Evolutionary conservation across 306 rosid species (phyloP), one percentile per base, ranked within the genome.

Genomic region (Pyrus bretschneideri): DNA sequence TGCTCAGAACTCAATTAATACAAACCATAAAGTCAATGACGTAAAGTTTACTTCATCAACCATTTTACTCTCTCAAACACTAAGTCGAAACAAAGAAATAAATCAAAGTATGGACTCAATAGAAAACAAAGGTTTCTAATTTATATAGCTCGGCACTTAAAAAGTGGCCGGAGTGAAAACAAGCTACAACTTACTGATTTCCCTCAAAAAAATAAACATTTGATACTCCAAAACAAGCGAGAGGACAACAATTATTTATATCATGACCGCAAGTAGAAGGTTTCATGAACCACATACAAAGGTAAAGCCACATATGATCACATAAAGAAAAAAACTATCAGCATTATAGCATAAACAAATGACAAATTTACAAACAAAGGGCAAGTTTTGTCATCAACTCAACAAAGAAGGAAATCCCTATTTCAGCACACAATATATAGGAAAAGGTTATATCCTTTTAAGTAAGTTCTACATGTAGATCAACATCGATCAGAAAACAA

Each of bases 401-500:
- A 78, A 61, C 51, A 62, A 55, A 55, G 13, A 27, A 66, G 10
- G 25, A 80, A 46, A 44, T 71, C 70, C 76, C 52, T 77, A 25
- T 60, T 59, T 63, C 78, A 70, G 55, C 30, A 57, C 77, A 76
- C 38, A 61, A 72, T 54, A 68, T 33, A 27, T 65, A 70, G 46
- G 64, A 78, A 70, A 77, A 76, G 73, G 80, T 73, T 76, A 83
- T 81, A 67, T 72, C 76, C 66, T 67, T 75, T 80, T 78, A 67
- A 87, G 81, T 76, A 81, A 71, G 45, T 84, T 78, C 89, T 80
- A 87, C 87, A 87, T 81, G 78, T 51, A 83, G 70, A 83, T 77
- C 64, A 82, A 84, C 68, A 81, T 35, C 85, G 75, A 85, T 78
- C 80, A 84, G 77, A 83, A 71, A 83, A 66, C 71, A 79, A 71